These are phyloP conservation scores for Plasmodium vivax DNA, from an alignment of 169 alveolate species.

Conservation along the genomic window DNA sequence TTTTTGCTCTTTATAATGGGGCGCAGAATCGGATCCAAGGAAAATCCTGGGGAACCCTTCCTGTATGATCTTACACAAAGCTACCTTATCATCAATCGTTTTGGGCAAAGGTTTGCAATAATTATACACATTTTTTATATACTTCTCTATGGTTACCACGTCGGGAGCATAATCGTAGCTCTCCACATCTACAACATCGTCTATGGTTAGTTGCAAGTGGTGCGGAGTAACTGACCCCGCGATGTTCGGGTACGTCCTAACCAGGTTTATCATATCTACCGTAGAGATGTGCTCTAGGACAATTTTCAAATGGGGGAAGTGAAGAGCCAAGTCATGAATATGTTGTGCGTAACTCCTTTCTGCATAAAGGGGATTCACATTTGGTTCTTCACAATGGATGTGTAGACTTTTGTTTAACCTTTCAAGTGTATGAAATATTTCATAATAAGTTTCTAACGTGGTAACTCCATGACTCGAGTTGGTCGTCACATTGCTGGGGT, in stretches of 20 bases:
- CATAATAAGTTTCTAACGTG: conserved; percentile 79
- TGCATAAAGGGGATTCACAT: conserved; percentile 78
- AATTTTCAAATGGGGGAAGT: conserved; percentile 81
- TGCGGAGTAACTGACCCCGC: conserved; percentile 76
- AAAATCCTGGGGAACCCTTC: conserved; percentile 75
- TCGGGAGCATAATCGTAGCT: conserved; percentile 77
- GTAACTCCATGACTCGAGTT: conserved; percentile 81
- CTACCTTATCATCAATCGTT: conserved; percentile 77
- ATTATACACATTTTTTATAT: conserved; percentile 78
- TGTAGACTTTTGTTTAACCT: conserved; percentile 79
- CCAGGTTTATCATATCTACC: conserved; percentile 61
- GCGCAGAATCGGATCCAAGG: conserved; percentile 89
- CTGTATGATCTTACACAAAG: conserved; percentile 74
- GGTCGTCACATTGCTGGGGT: conserved; percentile 84
- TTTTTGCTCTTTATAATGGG: conserved; percentile 79
- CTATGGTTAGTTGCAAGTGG: conserved; percentile 65
- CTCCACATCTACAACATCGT: conserved; percentile 50
- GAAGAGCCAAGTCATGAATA: conserved; percentile 76
- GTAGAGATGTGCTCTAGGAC: conserved; percentile 85
- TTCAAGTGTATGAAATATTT: conserved; percentile 80
- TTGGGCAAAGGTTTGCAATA: conserved; percentile 87
- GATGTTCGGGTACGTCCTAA: conserved; percentile 75
- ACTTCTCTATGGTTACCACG: conserved; percentile 48
- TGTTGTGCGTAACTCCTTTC: conserved; percentile 77
- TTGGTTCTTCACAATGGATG: conserved; percentile 84